Percentiles rank a stretch among this genome's conserved stretches.
phyloP scores from a whole-genome alignment of 257 asterid genomes.

The Nyctanthes arbortristis region DNA sequence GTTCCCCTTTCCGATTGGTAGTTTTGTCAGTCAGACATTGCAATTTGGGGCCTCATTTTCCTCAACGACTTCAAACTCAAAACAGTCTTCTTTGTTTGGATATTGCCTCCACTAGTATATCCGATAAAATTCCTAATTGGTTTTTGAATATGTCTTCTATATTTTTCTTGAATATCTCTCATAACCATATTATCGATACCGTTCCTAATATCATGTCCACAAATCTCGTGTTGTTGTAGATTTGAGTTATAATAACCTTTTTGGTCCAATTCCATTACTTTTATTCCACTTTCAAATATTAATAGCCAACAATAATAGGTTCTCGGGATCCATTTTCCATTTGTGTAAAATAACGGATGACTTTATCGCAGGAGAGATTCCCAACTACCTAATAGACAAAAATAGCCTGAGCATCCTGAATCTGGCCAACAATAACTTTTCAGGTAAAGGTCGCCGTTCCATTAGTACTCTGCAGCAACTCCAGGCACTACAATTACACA shows the following conservation, averaged over 20 bases:
- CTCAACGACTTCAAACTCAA: conserved; percentile 32
- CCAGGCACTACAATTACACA: not conserved
- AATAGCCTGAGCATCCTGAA: not conserved
- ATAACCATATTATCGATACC: conserved; percentile 33
- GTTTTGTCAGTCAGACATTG: conserved; percentile 10
- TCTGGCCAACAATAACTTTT: conserved; percentile 24
- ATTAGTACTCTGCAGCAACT: not conserved
- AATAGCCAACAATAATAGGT: conserved; percentile 21
- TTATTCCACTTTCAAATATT: not conserved
- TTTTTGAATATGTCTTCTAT: conserved; percentile 21
- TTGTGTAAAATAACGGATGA: too few relatives aligned
- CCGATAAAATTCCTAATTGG: conserved; percentile 36
- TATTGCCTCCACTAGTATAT: conserved; percentile 23
- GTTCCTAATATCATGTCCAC: conserved; percentile 16
- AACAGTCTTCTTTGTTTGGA: conserved; percentile 12
- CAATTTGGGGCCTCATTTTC: conserved; percentile 35
- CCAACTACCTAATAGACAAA: conserved; percentile 21
- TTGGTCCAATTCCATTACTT: too few relatives aligned
- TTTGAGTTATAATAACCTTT: conserved; percentile 30
- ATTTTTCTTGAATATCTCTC: conserved; percentile 28
- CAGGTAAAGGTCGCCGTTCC: conserved; percentile 20
- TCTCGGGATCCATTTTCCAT: conserved; percentile 33
- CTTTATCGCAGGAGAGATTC: conserved; percentile 19
- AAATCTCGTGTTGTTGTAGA: not conserved
- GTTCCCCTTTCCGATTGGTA: conserved; percentile 30